Conservation (phyloP, 768 basidiomycete species). For the Plicaturopsis crispa region DNA sequence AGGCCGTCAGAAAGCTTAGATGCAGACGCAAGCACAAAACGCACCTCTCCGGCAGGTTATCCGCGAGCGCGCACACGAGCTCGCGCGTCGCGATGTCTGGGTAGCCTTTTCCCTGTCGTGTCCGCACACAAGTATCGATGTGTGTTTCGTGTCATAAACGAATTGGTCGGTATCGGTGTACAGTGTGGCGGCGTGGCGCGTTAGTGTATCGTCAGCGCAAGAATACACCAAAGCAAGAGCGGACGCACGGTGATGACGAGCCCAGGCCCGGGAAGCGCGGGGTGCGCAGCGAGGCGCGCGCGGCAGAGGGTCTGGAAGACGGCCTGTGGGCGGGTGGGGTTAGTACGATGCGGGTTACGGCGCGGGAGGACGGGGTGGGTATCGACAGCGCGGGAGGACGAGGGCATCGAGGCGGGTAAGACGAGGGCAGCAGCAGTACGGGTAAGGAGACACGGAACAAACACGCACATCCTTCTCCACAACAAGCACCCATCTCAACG, state of each 20-base stretch:
- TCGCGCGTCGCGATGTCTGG: conserved; percentile 91
- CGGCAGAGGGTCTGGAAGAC: conserved; percentile 86
- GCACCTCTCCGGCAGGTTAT: conserved; percentile 56
- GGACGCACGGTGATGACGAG: conserved; percentile 66
- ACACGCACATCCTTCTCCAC: conserved; percentile 90
- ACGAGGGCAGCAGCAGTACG: no score
- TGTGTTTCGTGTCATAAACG: no score
- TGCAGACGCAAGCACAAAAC: conserved; percentile 7
- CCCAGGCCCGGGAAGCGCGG: conserved; percentile 51
- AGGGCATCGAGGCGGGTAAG: no score
- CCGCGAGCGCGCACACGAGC: conserved; percentile 65
- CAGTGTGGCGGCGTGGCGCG: no score
- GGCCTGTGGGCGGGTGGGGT: conserved; percentile 72
- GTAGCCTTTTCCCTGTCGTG: conserved; percentile 91
- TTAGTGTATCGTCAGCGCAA: no score
- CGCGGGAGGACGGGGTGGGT: no score
- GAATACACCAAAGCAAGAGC: not conserved
- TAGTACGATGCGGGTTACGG: no score
- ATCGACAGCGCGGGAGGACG: no score
- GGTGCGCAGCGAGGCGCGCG: conserved; percentile 40
- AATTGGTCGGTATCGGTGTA: no score
- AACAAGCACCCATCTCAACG: conserved; percentile 72
- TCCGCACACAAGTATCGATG: conserved; percentile 1
- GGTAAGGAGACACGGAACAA: no score
- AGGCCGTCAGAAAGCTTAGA: no score